Evolutionary conservation across 176 grass and related monocot genomes (phyloP), one percentile per base, ranked within the genome.

Genomic region (Thinopyrum elongatum): DNA sequence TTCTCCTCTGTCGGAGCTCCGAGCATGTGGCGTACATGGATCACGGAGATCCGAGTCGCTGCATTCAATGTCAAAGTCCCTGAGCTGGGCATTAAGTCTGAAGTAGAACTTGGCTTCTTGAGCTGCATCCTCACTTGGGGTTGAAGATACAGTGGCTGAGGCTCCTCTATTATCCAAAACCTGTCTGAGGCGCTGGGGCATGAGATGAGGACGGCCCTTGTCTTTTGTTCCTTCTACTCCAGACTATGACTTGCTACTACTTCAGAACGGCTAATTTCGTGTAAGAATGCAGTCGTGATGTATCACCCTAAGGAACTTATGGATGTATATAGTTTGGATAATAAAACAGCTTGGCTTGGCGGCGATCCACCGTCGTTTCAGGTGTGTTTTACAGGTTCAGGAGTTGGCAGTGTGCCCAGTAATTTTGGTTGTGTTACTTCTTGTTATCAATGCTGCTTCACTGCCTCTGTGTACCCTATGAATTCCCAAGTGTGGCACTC

Each of bases 261-360:
- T 47, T 64, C 69, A 63, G 81, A 77, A 63, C 7, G 58, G 53
- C 42, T 70, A 41, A 57, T 29, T 38, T 67, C 26, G 3, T 64
- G 17, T 49, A 39, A 70, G 78, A 75, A 64, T 29, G 61, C 75
- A 35, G n/a, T 63, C 49, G 39, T 11, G 39, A 8, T 80, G 84
- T 57, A 87, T 57, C 46, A 58, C 61, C 59, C 17, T 74, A 83
- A 23, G 74, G 59, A 67, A 74, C 27, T 68, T 76, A 60, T 62
- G 79, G 53, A 71, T 83, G 85, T 77, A 65, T 77, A 88, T 88
- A 91, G 57, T 85, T 72, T 51, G 78, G 63, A 78, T 88, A 76
- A 76, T 76, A 51, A 88, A 85, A 77, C 33, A 70, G 51, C 53
- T 77, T 82, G 55, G 31, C 81, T 26, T 4, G 66, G 87, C 66